These are phyloP conservation scores for Podospora didyma DNA, from an alignment of 495 filamentous ascomycete genomes.

Conservation along the genomic window DNA sequence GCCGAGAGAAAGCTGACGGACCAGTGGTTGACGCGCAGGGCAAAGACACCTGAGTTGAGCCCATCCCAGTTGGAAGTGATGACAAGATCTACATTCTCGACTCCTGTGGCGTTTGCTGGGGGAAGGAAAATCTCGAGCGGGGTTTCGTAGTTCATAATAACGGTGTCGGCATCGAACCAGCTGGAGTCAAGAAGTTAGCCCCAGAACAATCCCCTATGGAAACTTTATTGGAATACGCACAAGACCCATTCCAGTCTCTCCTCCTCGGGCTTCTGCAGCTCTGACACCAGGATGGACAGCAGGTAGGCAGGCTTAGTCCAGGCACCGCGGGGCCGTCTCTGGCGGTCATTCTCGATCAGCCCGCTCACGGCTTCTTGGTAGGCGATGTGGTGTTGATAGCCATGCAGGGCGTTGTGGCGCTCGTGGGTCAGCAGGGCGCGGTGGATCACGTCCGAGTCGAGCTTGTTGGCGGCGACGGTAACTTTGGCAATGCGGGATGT, in stretches of 20 bases:
- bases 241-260: conserved; percentile 50
- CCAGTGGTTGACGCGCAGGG: conserved; percentile 47
- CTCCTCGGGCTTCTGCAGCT: conserved; percentile 44
- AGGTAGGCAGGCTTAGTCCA: conserved; percentile 51
- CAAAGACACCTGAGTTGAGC: conserved; percentile 54
- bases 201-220: background rate
- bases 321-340: conserved; percentile 16
- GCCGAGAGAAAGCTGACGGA: conserved; percentile 44
- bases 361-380: conserved; percentile 19
- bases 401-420: conserved; percentile 20
- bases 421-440: conserved; percentile 20
- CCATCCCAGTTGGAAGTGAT: conserved; percentile 51
- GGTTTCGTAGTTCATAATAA: conserved; percentile 50
- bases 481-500: conserved; percentile 19
- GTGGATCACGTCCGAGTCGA: conserved; percentile 17
- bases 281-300: conserved; percentile 42
- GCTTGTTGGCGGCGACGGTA: conserved; percentile 23
- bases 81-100: conserved; percentile 43
- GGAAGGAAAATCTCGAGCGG: conserved; percentile 51
- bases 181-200: conserved; percentile 15
- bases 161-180: conserved; percentile 52
- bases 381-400: conserved; percentile 24
- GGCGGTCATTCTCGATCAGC: conserved; percentile 21
- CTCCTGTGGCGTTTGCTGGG: conserved; percentile 27
- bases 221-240: conserved; percentile 21